Percentiles rank a stretch among this genome's conserved stretches.
These are phyloP conservation scores for Pseudogymnoascus sp. DNA, from an alignment of 2,329 filamentous ascomycete species.

Conservation along the genomic window DNA sequence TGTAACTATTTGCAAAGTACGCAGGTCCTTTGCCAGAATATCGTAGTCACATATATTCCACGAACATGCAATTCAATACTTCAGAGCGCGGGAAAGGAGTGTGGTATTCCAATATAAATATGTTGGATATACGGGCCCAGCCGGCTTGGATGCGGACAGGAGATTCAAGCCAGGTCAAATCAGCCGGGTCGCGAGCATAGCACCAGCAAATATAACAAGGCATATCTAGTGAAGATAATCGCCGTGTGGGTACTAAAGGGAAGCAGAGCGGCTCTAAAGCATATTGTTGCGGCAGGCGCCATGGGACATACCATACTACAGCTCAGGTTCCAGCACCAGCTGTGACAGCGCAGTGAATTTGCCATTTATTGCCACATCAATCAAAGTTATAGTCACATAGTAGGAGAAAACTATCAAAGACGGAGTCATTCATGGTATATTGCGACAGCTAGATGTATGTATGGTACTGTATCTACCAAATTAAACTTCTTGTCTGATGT, in stretches of 20 bases:
- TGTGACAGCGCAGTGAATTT: background rate
- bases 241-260: background rate
- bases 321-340: background rate
- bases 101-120: background rate
- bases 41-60: background rate
- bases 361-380: background rate
- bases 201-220: background rate
- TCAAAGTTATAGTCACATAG: background rate
- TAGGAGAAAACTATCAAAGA: background rate
- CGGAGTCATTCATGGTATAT: background rate
- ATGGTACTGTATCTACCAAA: background rate
- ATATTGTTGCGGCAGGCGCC: background rate
- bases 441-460: background rate
- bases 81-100: background rate
- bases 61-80: background rate
- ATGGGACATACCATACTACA: background rate
- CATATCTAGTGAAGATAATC: background rate
- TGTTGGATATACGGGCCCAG: background rate
- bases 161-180: no score
- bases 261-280: background rate
- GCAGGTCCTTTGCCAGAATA: background rate
- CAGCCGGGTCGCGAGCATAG: background rate
- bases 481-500: slow-evolving; percentile 3
- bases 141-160: background rate
- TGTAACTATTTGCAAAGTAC: background rate